These are phyloP conservation scores for Trametes elegans DNA, from an alignment of 768 basidiomycete species.

Conservation along the genomic window DNA sequence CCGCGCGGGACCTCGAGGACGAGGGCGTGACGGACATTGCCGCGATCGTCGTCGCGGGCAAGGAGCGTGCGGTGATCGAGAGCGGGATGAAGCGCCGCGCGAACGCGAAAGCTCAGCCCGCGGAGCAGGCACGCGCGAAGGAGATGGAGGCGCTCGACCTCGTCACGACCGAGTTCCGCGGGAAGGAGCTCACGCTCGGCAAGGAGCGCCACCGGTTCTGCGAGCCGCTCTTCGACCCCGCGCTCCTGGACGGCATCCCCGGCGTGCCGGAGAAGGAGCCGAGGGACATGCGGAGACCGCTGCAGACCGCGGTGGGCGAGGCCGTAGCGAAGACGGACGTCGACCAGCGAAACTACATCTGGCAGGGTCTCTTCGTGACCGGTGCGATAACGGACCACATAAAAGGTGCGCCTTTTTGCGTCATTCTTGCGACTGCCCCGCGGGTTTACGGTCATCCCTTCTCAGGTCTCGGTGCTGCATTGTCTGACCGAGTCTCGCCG, in stretches of 20 bases:
- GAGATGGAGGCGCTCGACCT: conserved; percentile 86
- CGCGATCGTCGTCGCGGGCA: conserved; percentile 86
- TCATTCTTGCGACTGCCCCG: not conserved
- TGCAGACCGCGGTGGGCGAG: conserved; percentile 63
- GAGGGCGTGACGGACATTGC: conserved; percentile 90
- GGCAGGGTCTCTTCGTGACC: conserved; percentile 78
- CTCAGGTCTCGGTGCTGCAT: conserved; percentile 43
- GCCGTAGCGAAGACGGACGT: conserved; percentile 61
- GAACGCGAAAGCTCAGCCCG: conserved; percentile 68
- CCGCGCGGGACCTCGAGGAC: conserved; percentile 26
- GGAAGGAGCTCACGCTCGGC: conserved; percentile 69
- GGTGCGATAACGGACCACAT: conserved; percentile 72
- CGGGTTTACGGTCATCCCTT: not conserved
- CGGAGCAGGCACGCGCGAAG: conserved; percentile 74
- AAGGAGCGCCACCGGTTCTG: conserved; percentile 89
- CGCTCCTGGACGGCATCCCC: conserved; percentile 40
- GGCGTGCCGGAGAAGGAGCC: conserved; percentile 12
- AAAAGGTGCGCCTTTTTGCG: conserved; percentile 47
- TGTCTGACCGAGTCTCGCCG: conserved; percentile 68
- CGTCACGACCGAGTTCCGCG: conserved; percentile 72
- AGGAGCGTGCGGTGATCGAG: conserved; percentile 86
- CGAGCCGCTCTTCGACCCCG: conserved; percentile 84
- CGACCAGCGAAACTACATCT: conserved; percentile 68
- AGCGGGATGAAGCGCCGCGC: conserved; percentile 77
- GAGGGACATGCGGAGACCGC: conserved; percentile 20